Conservation (phyloP, 495 filamentous ascomycete genomes). For the Penicillium odoratum region DNA sequence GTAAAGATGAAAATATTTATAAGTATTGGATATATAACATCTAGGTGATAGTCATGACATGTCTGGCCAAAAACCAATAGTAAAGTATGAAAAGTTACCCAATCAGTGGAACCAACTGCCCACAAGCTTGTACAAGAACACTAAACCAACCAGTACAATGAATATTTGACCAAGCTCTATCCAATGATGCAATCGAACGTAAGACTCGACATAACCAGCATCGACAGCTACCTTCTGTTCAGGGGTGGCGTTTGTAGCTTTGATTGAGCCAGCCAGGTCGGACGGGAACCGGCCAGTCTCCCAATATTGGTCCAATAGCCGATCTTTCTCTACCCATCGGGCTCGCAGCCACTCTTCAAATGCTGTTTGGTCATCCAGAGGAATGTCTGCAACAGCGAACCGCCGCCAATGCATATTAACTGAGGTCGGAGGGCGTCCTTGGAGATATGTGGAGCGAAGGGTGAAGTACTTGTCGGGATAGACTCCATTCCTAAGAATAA, state of each 20-base stretch:
- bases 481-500: conserved; percentile 48
- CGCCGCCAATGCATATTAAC: conserved; percentile 73
- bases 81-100: neutral
- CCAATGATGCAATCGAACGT: conserved; percentile 52
- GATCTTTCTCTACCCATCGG: conserved; percentile 66
- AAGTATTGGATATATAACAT: conserved; percentile 1
- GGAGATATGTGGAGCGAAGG: conserved; percentile 60
- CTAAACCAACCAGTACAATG: conserved; percentile 40
- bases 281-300: conserved; percentile 62
- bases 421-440: conserved; percentile 66
- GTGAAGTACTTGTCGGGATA: conserved; percentile 69
- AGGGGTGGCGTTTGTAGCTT: conserved; percentile 32
- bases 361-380: conserved; percentile 54
- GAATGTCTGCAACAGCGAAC: conserved; percentile 57
- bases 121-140: conserved; percentile 30
- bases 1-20: neutral
- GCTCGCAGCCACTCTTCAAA: conserved; percentile 59
- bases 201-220: conserved; percentile 58
- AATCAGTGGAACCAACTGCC: conserved; percentile 8
- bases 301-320: conserved; percentile 57
- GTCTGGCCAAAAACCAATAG: neutral
- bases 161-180: conserved; percentile 60
- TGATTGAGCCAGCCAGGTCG: conserved; percentile 48
- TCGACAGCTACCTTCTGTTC: conserved; percentile 36
- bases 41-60: conserved; percentile 6